Percentiles rank a stretch among this genome's conserved stretches.
Evolutionary conservation across 2,329 filamentous ascomycete species (phyloP).

Genomic region (Diaporthe aspalathi): DNA sequence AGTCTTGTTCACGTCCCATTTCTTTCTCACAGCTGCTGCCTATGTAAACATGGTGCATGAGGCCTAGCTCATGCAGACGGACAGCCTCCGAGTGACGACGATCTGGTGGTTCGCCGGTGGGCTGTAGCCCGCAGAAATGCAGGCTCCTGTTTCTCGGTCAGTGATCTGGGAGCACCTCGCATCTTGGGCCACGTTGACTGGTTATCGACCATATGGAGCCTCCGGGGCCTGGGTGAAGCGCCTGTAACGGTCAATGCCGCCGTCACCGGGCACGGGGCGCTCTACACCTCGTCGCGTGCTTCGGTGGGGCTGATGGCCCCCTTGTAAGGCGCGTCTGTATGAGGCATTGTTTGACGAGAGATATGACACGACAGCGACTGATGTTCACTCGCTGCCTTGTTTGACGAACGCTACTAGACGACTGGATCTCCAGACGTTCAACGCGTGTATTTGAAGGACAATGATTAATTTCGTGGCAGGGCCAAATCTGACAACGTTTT

Average conservation of each 20-base stretch:
- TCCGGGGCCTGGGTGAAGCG: conserved; percentile 17
- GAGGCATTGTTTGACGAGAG: conserved; percentile 24
- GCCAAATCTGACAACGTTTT: not conserved
- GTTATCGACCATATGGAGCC: conserved; percentile 17
- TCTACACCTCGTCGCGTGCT: conserved; percentile 27
- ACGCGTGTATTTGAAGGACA: not conserved
- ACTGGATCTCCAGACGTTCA: not conserved
- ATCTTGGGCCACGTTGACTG: conserved; percentile 13
- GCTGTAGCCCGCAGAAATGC: conserved; percentile 14
- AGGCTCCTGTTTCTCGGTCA: conserved; percentile 18
- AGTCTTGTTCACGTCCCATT: conserved; percentile 1
- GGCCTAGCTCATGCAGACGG: conserved; percentile 28
- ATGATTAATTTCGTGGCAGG: not conserved
- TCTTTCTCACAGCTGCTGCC: conserved; percentile 6
- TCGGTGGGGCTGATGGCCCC: conserved; percentile 8
- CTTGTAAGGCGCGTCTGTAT: conserved; percentile 22
- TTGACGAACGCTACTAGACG: not conserved
- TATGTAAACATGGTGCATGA: conserved; percentile 6
- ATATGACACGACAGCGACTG: conserved; percentile 20
- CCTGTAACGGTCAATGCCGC: conserved; percentile 28
- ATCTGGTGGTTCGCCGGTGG: conserved; percentile 26
- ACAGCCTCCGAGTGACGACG: conserved; percentile 32
- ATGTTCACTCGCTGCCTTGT: not conserved
- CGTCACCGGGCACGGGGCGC: conserved; percentile 26
- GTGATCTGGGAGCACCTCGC: conserved; percentile 15